Evolutionary conservation across 1,284 basidiomycete genomes (phyloP).

Genomic region (Baeospora myosura): DNA sequence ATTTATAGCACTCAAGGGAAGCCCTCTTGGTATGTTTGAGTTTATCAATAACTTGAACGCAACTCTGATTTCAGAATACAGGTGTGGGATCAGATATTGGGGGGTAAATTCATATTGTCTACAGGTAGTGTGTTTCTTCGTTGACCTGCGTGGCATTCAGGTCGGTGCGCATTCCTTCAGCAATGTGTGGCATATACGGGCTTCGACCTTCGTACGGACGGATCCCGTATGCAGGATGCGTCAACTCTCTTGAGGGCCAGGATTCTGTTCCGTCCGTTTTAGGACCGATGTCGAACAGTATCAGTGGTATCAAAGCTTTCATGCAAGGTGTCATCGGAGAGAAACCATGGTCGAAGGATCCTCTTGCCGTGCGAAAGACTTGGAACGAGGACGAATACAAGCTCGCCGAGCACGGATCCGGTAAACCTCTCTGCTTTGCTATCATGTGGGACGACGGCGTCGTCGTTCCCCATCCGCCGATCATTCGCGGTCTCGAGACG

Average conservation of each 20-base stretch:
- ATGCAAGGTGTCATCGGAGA: constrained; percentile 52
- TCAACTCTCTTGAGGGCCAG: constrained; percentile 60
- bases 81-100: constrained; percentile 72
- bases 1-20: constrained; percentile 47
- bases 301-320: constrained; percentile 61
- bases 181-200: constrained; percentile 61
- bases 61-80: background rate
- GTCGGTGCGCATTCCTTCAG: constrained; percentile 63
- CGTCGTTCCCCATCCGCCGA: constrained; percentile 64
- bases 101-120: constrained; percentile 32
- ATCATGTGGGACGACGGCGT: constrained; percentile 55
- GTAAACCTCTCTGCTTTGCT: constrained; percentile 49
- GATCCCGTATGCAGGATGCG: constrained; percentile 61
- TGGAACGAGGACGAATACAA: constrained; percentile 58
- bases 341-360: constrained; percentile 65
- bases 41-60: background rate
- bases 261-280: constrained; percentile 69
- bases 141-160: constrained; percentile 21
- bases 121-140: constrained; percentile 5
- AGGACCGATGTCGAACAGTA: constrained; percentile 60
- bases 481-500: constrained; percentile 54
- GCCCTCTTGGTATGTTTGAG: constrained; percentile 48
- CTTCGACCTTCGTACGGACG: constrained; percentile 68
- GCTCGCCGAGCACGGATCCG: constrained; percentile 45
- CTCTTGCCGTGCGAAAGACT: constrained; percentile 53